Evolutionary conservation across 2,329 filamentous ascomycete genomes (phyloP), one percentile per base, ranked within the genome.

Genomic region (Trichoderma koningiopsis): DNA sequence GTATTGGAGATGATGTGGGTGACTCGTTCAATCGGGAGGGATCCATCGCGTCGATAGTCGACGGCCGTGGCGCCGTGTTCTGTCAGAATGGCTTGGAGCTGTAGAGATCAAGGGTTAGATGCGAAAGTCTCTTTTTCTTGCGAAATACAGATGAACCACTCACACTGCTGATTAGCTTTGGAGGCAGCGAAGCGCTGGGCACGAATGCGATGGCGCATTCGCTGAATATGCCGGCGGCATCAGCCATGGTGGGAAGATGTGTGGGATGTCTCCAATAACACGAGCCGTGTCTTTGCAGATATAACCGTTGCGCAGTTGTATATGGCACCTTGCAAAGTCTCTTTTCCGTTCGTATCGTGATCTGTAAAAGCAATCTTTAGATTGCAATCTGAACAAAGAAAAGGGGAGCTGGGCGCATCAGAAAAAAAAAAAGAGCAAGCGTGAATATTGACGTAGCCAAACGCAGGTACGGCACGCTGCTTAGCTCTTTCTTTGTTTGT

Each of bases 1-100:
- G 92, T 95, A 70, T 90, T 88, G 68, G 94, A 84, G 60, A 89
- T 76, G 71, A 89, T 85, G 74, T 89, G 87, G 27, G 86, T 87
- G 61, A 83, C 82, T 68, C 83, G 74, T 61, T 81, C 76, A 33
- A 88, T 81, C 1, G 80, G 79, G 16, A 88, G 77, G 16, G 81
- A 81, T 73, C 84, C 85, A 72, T 87, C 81, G 70, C 82, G 79
- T 70, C 81, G 80, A 14, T 82, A 82, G 57, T 84, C 80, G 71
- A 85, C 77, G 2, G 87, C 79, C 40, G 80, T 75, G 68, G 83
- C 87, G 72, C 86, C 87, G 81, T 87, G 83, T 14, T 84, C 81
- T 69, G 78, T 72, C 37, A 86, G 77, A 1, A 82, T 79, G 2
- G 65, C 27, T 35, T 43, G 53, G 57, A 68, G 57, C 65, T 68